Percentiles rank a stretch among this genome's conserved stretches.
These are phyloP conservation scores for Trichoderma semiorbis DNA, from an alignment of 2,329 filamentous ascomycete genomes.

Conservation along the genomic window DNA sequence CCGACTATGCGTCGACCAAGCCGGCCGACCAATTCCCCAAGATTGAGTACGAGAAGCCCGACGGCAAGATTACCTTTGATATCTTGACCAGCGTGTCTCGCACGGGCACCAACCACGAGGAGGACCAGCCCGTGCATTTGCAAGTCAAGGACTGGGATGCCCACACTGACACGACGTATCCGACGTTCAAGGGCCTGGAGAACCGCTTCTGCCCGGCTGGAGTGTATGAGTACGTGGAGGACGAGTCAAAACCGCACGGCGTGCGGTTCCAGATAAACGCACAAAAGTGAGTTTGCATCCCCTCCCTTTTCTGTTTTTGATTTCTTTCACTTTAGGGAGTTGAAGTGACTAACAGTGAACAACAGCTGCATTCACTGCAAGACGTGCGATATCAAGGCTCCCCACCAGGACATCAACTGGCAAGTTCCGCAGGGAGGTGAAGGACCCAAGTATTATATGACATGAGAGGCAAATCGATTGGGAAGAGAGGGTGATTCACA, in stretches of 20 bases:
- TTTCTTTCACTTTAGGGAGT: neutral
- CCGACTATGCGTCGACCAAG: conserved; percentile 77
- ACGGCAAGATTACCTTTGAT: conserved; percentile 92
- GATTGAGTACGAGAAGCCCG: conserved; percentile 96
- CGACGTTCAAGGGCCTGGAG: conserved; percentile 86
- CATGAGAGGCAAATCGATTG: conserved; percentile 32
- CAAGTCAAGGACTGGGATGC: conserved; percentile 94
- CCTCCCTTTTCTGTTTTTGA: neutral
- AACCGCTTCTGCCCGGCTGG: conserved; percentile 96
- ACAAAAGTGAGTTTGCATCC: conserved; percentile 74
- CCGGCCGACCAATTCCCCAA: conserved; percentile 74
- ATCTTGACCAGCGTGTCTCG: conserved; percentile 92
- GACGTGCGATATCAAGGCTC: conserved; percentile 98
- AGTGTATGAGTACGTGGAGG: conserved; percentile 97
- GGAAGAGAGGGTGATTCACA: neutral
- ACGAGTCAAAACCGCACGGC: conserved; percentile 77
- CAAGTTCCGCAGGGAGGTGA: conserved; percentile 90
- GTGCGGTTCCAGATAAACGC: conserved; percentile 97
- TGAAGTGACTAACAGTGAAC: neutral
- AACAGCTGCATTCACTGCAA: conserved; percentile 96
- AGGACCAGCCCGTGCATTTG: conserved; percentile 94
- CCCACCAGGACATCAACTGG: conserved; percentile 96
- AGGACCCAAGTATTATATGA: conserved; percentile 69
- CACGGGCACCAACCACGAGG: conserved; percentile 96
- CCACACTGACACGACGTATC: conserved; percentile 79